These are phyloP conservation scores for Ambrosia hybrid DNA, from an alignment of 140 eudicot genomes.

Conservation along the genomic window DNA sequence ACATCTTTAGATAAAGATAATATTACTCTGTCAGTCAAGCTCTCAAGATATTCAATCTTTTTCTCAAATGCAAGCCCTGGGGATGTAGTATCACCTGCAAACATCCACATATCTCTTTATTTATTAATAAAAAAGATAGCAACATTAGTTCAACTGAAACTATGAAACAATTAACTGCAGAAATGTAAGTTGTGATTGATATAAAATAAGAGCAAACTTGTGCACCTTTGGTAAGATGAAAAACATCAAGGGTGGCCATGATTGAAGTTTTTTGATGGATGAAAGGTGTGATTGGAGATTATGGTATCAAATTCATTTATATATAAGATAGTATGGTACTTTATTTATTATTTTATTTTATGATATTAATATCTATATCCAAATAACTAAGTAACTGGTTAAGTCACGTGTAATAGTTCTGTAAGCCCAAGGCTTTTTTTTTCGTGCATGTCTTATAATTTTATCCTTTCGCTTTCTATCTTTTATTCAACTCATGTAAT, in stretches of 20 bases:
- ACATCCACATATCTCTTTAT: slow-evolving; percentile 11
- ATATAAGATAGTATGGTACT: too few relatives aligned
- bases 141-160: not conserved
- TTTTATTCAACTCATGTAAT: too few relatives aligned
- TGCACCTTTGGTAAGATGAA: slow-evolving; percentile 48
- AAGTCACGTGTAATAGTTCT: too few relatives aligned
- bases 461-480: too few relatives aligned
- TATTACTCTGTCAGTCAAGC: slow-evolving; percentile 73
- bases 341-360: too few relatives aligned
- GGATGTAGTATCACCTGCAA: slow-evolving; percentile 64
- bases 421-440: too few relatives aligned
- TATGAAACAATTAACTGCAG: not conserved
- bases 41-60: slow-evolving; percentile 81
- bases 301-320: too few relatives aligned
- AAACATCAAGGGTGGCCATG: slow-evolving; percentile 76
- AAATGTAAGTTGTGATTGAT: not conserved
- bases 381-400: too few relatives aligned
- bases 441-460: too few relatives aligned
- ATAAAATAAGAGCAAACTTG: slow-evolving; percentile 5
- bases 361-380: too few relatives aligned
- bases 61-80: slow-evolving; percentile 67
- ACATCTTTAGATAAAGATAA: not conserved
- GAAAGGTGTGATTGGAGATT: too few relatives aligned
- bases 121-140: not conserved
- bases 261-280: not conserved